Percentiles rank a stretch among this genome's conserved stretches.
phyloP scores from a whole-genome alignment of 352 stramenopile species.

The Globisporangium irregulare region DNA sequence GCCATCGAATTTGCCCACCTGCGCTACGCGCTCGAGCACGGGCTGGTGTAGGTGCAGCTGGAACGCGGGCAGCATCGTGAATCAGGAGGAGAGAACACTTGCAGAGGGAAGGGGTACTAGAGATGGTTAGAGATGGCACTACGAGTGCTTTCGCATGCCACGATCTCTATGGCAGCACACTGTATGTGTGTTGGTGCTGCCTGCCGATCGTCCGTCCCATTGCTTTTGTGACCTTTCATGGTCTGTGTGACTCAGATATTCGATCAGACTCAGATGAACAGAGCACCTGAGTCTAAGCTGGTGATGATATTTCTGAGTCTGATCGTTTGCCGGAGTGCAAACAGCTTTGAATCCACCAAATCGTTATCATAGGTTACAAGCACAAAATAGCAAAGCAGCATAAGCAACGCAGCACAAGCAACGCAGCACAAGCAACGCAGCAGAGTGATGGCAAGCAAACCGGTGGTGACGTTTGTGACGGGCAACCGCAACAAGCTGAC shows the following conservation, averaged over 20 bases:
- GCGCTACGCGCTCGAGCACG: conserved; percentile 69
- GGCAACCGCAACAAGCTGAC: conserved; percentile 86
- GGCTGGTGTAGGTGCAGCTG: conserved; percentile 80
- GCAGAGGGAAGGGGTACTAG: not conserved
- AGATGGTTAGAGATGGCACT: not conserved
- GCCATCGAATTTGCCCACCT: conserved; percentile 82
- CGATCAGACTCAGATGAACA: not conserved
- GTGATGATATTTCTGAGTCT: not conserved
- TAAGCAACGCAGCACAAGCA: not conserved
- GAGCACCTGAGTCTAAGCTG: not conserved
- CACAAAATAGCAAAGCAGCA: not conserved
- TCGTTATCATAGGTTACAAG: not conserved
- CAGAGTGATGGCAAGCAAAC: conserved; percentile 24
- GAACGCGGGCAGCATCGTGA: conserved; percentile 71
- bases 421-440: not conserved
- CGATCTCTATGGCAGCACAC: not conserved
- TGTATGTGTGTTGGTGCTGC: too few relatives aligned
- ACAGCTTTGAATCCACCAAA: not conserved
- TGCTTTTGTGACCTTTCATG: conserved; percentile 15
- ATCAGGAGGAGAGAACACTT: not conserved
- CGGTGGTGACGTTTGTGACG: conserved; percentile 66
- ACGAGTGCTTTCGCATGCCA: too few relatives aligned
- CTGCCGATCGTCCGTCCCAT: not conserved
- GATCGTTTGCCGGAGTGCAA: not conserved
- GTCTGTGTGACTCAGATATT: not conserved